Evolutionary conservation across 1,284 basidiomycete species (phyloP), one percentile per base, ranked within the genome.

Genomic region (Meira miltonrushii): DNA sequence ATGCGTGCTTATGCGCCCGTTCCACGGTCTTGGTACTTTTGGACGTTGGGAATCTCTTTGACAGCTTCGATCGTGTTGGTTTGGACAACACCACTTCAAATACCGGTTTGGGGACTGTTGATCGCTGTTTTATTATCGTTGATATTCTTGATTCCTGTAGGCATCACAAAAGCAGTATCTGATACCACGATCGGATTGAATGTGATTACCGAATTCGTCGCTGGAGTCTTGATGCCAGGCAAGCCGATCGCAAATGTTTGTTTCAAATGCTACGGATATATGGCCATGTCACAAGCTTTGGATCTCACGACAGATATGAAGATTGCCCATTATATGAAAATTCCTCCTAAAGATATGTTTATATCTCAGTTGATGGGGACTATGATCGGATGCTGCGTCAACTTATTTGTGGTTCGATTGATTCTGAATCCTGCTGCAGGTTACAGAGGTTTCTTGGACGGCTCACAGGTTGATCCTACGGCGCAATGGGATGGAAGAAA

Each of bases 171-270:
- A 5, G 82, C 82, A 8, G 80, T 82, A 38, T 80, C 78, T 39
- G 82, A 82, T 57, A 82, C 81, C 0, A 76, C 77, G 8, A 81
- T 83, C 0, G 75, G 75, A 1, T 63, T 77, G 43, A 77, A 77
- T 58, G 81, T 81, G 55, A 78, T 72, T 28, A 65, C 65, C 38
- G 28, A 39, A 50, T 69, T 69, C 43, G 64, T 82, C 0, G 80
- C 80, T 3, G 82, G 82, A 0, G 74, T 81, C 40, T 65, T 83
- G 39, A 79, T 81, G 72, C 82, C 82, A 1, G 82, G 82, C 4
- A 80, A 80, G 56, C 81, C 82, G 0, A 81, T 82, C 49, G 69
- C 62, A 38, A 50, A 75, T 57, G 73, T 79, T 41, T 62, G 69
- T 17, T 78, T 78, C 72, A 65, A 82, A 79, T 75, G 65, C 50